Percentiles rank a stretch among this genome's conserved stretches.
These are phyloP conservation scores for Hyaloperonospora arabidopsidis DNA, from an alignment of 352 stramenopile genomes.

Conservation along the genomic window DNA sequence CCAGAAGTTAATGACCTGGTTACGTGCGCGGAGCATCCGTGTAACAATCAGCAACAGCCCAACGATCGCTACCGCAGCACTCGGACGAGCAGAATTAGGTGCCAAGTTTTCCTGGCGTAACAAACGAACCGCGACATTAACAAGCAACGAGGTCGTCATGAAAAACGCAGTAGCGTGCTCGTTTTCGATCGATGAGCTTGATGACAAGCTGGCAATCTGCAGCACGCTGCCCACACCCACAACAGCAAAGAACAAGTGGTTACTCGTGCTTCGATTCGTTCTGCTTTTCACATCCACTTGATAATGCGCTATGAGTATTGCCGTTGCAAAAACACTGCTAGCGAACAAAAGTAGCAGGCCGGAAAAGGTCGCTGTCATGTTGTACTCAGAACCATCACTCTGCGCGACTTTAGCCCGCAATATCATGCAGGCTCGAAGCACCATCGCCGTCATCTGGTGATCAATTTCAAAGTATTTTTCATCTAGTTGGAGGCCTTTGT, in stretches of 20 bases:
- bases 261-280: not conserved
- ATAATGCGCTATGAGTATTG: slow-evolving; percentile 6
- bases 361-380: slow-evolving; percentile 27
- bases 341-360: slow-evolving; percentile 36
- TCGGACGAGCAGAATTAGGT: not conserved
- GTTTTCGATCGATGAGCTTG: slow-evolving; percentile 85
- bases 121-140: slow-evolving; percentile 19
- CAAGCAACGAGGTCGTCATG: slow-evolving; percentile 44
- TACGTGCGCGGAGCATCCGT: slow-evolving; percentile 62
- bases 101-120: slow-evolving; percentile 8
- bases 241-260: slow-evolving; percentile 5
- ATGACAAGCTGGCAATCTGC: slow-evolving; percentile 61
- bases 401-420: slow-evolving; percentile 45
- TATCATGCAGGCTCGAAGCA: slow-evolving; percentile 34
- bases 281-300: slow-evolving; percentile 5
- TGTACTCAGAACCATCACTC: slow-evolving; percentile 78
- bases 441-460: slow-evolving; percentile 3
- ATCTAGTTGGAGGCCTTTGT: slow-evolving; percentile 5
- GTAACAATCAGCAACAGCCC: slow-evolving; percentile 33
- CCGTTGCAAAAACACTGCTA: slow-evolving; percentile 16
- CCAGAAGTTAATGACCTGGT: slow-evolving; percentile 86
- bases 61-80: slow-evolving; percentile 16
- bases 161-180: slow-evolving; percentile 83
- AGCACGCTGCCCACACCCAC: slow-evolving; percentile 21
- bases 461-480: slow-evolving; percentile 1